These are phyloP conservation scores for Nothomitra cinnamomea DNA, from an alignment of 2,329 filamentous ascomycete genomes.

Conservation along the genomic window DNA sequence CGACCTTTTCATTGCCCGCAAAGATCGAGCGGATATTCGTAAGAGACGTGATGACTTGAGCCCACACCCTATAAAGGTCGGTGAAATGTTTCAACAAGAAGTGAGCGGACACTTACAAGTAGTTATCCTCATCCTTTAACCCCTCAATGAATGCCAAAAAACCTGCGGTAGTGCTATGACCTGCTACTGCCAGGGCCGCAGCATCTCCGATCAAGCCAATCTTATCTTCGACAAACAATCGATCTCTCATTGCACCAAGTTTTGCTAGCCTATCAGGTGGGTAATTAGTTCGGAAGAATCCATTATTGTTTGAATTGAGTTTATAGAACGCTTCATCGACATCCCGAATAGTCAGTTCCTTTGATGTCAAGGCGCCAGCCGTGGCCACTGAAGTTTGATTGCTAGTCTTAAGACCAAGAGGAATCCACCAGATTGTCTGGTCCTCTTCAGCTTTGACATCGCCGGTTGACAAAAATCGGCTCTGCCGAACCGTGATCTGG, in stretches of 20 bases:
- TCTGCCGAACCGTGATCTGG: constrained; percentile 69
- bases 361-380: constrained; percentile 52
- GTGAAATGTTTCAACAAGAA: constrained; percentile 2
- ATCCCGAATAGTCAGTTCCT: constrained; percentile 58
- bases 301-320: constrained; percentile 75
- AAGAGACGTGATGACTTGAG: constrained; percentile 63
- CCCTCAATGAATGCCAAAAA: constrained; percentile 71
- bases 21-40: constrained; percentile 72
- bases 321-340: constrained; percentile 78
- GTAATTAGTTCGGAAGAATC: constrained; percentile 88
- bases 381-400: constrained; percentile 41
- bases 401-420: constrained; percentile 69
- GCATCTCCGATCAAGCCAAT: constrained; percentile 85
- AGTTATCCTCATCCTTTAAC: constrained; percentile 68
- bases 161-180: constrained; percentile 64
- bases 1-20: constrained; percentile 53
- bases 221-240: constrained; percentile 72
- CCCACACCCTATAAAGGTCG: constrained; percentile 47
- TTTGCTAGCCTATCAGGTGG: constrained; percentile 67
- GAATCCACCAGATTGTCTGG: constrained; percentile 88
- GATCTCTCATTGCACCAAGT: constrained; percentile 59
- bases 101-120: constrained; percentile 35
- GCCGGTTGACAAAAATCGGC: constrained; percentile 77
- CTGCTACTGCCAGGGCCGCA: constrained; percentile 73
- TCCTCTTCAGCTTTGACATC: constrained; percentile 87